Evolutionary conservation across 1,284 basidiomycete species (phyloP).

Genomic region (Fomitopsis palustris): DNA sequence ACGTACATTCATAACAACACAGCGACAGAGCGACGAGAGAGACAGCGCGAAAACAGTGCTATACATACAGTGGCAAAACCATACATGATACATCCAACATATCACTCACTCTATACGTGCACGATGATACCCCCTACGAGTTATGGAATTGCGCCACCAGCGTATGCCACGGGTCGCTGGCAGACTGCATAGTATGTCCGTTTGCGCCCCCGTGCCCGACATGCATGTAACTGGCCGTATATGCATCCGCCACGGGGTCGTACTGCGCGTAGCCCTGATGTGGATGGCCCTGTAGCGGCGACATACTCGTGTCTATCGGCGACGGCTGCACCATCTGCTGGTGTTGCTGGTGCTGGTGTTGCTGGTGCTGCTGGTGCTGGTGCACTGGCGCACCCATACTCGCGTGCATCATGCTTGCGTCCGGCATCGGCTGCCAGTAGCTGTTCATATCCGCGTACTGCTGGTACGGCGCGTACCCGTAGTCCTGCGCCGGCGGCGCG

Average conservation of each 20-base stretch:
- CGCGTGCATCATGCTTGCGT: background rate
- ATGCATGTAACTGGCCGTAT: slow-evolving; percentile 11
- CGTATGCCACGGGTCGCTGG: slow-evolving; percentile 27
- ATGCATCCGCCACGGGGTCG: slow-evolving; percentile 7
- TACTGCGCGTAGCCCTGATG: slow-evolving; percentile 15
- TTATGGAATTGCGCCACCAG: slow-evolving; percentile 26
- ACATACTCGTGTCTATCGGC: background rate
- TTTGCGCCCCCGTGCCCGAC: slow-evolving; percentile 18
- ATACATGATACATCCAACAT: background rate
- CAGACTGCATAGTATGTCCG: slow-evolving; percentile 18
- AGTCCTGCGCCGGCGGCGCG: slow-evolving; percentile 2
- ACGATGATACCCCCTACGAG: slow-evolving; percentile 4
- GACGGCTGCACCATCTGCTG: background rate
- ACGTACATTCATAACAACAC: background rate
- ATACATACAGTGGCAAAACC: background rate
- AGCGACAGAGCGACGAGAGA: background rate
- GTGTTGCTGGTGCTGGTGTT: too few relatives aligned
- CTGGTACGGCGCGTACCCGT: slow-evolving; percentile 17
- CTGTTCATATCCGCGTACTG: background rate
- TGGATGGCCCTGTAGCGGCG: slow-evolving; percentile 8
- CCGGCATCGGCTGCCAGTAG: background rate
- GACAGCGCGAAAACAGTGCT: background rate
- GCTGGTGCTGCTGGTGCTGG: too few relatives aligned
- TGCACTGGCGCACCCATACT: background rate
- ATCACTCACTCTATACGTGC: background rate